A percentile compares a stretch with the other conserved stretches of the same genome.
phyloP scores from a whole-genome alignment of 345 rosid genomes.

The Gossypium mustelinum region DNA sequence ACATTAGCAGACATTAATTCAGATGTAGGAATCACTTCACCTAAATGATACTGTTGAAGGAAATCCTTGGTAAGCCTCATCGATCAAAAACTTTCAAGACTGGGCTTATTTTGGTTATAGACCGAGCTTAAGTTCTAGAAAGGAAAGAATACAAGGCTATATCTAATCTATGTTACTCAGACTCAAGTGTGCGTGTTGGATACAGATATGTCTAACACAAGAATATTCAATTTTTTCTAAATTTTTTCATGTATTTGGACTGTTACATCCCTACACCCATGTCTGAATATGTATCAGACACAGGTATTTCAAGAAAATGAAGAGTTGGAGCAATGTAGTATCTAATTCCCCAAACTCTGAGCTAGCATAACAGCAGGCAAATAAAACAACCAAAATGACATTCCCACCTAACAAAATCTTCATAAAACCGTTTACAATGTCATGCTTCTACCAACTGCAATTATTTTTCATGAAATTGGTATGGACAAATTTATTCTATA shows the following conservation, averaged over 20 bases:
- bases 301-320: background rate
- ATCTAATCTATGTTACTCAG: too few species aligned
- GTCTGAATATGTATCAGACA: background rate
- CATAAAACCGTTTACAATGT: constrained; percentile 1
- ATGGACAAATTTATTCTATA: background rate
- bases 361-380: constrained; percentile 1
- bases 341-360: background rate
- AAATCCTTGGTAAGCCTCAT: background rate
- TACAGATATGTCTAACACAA: too few species aligned
- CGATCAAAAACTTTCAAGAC: background rate
- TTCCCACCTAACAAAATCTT: background rate
- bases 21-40: background rate
- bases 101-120: background rate
- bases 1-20: background rate
- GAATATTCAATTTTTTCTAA: too few species aligned
- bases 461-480: background rate
- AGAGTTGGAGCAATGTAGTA: background rate
- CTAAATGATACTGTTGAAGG: background rate
- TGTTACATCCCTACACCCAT: too few species aligned
- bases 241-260: too few species aligned
- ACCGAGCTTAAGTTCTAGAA: background rate
- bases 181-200: too few species aligned
- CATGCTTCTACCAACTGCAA: background rate
- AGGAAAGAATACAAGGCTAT: background rate
- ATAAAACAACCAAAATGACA: background rate